Evolutionary conservation across 106 monocot genomes (phyloP).

Genomic region (Allium fistulosum): DNA sequence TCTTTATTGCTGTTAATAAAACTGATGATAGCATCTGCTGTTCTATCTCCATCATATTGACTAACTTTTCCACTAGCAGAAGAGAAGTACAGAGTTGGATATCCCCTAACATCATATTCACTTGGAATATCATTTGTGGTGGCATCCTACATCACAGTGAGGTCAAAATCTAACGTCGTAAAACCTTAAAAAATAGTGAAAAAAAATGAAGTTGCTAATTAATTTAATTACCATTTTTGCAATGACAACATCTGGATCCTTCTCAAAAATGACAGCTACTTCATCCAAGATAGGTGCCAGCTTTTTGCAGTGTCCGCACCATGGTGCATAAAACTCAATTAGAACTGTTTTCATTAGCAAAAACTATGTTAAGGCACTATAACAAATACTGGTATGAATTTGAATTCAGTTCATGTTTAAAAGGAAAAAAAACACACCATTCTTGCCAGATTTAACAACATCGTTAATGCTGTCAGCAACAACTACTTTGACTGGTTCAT

Average conservation of each 20-base stretch:
- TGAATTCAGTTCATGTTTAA: neutral
- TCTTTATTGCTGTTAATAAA: conserved; percentile 46
- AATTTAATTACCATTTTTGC: conserved; percentile 70
- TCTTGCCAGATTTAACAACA: conserved; percentile 64
- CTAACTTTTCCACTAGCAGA: conserved; percentile 36
- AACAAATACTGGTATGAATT: neutral
- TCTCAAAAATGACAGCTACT: conserved; percentile 61
- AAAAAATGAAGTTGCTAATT: neutral
- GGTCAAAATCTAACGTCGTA: too few species aligned
- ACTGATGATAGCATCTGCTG: conserved; percentile 32
- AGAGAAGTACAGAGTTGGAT: conserved; percentile 47
- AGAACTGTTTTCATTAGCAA: conserved; percentile 35
- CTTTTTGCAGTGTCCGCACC: conserved; percentile 94
- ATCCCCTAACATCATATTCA: conserved; percentile 33
- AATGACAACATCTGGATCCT: conserved; percentile 72
- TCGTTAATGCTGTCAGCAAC: conserved; percentile 71
- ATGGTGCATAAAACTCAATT: conserved; percentile 91
- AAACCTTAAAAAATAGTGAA: too few species aligned
- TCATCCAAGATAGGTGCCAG: conserved; percentile 85
- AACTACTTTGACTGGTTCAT: conserved; percentile 79
- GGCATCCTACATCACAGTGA: conserved; percentile 24
- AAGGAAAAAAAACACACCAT: conserved; percentile 33
- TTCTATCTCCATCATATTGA: conserved; percentile 40
- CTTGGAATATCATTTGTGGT: conserved; percentile 52
- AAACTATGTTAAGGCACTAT: neutral